These are phyloP conservation scores for Zea mays DNA, from an alignment of 176 grass and related monocot species.

Conservation along the genomic window Zm-B73-REFERENCE-NAM-5.0 NC_050099.1:176939001-176939500, in stretches of 20 bases:
- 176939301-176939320: constrained; percentile 8
- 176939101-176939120: too few species aligned
- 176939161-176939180: too few species aligned
- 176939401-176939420: neutral
- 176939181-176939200: too few species aligned
- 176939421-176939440: neutral
- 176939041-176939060: constrained; percentile 74
- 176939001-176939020: constrained; percentile 63
- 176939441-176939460: constrained; percentile 8
- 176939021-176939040: constrained; percentile 78
- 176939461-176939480: neutral
- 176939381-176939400: constrained; percentile 17
- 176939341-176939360: neutral
- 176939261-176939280: too few species aligned
- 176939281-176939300: constrained; percentile 82
- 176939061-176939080: too few species aligned
- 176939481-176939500: neutral
- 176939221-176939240: too few species aligned
- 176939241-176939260: too few species aligned
- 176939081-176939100: too few species aligned
- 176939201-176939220: too few species aligned
- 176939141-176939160: too few species aligned
- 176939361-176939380: neutral
- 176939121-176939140: too few species aligned
- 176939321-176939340: constrained; percentile 30